Percentiles rank a stretch among this genome's conserved stretches.
Conservation (phyloP, 176 grass and related monocot genomes). For the Hyparrhenia diplandra region DNA sequence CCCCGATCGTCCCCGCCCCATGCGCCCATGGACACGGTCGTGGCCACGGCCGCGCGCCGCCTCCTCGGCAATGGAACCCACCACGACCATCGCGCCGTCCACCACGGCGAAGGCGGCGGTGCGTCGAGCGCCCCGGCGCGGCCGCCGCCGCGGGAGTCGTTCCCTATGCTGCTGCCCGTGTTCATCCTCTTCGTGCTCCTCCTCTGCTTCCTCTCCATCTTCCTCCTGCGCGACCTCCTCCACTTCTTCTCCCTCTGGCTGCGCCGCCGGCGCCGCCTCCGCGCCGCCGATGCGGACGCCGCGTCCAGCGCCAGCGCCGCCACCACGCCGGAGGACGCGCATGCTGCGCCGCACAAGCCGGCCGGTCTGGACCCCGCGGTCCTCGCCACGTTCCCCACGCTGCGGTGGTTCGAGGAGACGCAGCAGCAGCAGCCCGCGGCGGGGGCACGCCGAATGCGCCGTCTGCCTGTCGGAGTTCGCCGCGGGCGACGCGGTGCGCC, state of each 20-base stretch:
- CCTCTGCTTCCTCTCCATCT: conserved; percentile 58
- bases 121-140: not conserved
- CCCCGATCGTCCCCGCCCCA: not conserved
- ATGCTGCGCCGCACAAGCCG: conserved; percentile 17
- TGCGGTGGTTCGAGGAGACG: not conserved
- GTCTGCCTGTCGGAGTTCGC: conserved; percentile 63
- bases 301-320: not conserved
- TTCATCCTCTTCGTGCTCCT: conserved; percentile 54
- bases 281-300: not conserved
- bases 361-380: conserved; percentile 46
- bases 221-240: conserved; percentile 61
- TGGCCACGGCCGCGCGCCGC: not conserved
- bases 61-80: conserved; percentile 1
- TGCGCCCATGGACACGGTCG: conserved; percentile 29
- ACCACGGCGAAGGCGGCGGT: not conserved
- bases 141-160: not conserved
- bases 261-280: conserved; percentile 22
- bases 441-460: conserved; percentile 39
- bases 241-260: conserved; percentile 58
- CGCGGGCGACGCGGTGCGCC: conserved; percentile 42
- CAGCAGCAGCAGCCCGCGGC: not conserved
- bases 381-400: conserved; percentile 44
- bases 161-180: conserved; percentile 50
- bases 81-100: not conserved
- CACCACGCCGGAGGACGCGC: not conserved